Percentiles rank a stretch among this genome's conserved stretches.
phyloP scores from a whole-genome alignment of 2,329 filamentous ascomycete species.

The Rugonectria rugulosa region DNA sequence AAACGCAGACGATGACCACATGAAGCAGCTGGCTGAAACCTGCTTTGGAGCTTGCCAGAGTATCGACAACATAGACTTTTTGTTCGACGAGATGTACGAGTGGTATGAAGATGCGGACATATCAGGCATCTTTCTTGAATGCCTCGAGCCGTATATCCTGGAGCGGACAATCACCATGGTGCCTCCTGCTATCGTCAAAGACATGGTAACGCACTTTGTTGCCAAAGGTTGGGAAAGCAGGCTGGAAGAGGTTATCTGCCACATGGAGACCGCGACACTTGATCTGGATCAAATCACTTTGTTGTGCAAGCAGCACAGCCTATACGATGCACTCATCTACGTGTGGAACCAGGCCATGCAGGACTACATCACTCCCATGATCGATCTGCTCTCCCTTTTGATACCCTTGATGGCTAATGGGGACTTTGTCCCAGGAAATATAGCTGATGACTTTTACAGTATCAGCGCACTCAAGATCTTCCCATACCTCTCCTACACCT shows the following conservation, averaged over 20 bases:
- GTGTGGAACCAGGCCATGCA: slow-evolving; percentile 92
- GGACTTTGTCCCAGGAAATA: slow-evolving; percentile 60
- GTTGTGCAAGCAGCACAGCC: slow-evolving; percentile 87
- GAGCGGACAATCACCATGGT: slow-evolving; percentile 77
- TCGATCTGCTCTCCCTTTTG: slow-evolving; percentile 79
- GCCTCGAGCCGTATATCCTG: slow-evolving; percentile 86
- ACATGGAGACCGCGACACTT: slow-evolving; percentile 87
- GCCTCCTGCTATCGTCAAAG: slow-evolving; percentile 85
- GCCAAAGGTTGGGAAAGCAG: slow-evolving; percentile 76
- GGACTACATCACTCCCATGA: slow-evolving; percentile 90
- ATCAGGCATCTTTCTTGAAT: slow-evolving; percentile 83
- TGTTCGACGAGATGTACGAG: slow-evolving; percentile 91
- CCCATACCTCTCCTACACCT: slow-evolving; percentile 88
- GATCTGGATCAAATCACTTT: slow-evolving; percentile 93
- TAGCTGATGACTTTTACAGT: slow-evolving; percentile 67
- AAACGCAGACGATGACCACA: slow-evolving; percentile 61
- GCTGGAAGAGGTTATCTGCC: slow-evolving; percentile 93
- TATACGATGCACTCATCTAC: slow-evolving; percentile 96
- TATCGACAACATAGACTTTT: slow-evolving; percentile 79
- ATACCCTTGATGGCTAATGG: slow-evolving; percentile 65
- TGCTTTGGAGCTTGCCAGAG: slow-evolving; percentile 85
- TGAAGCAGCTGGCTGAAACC: slow-evolving; percentile 80
- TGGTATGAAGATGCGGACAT: slow-evolving; percentile 82
- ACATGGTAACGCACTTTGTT: slow-evolving; percentile 83
- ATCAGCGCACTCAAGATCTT: slow-evolving; percentile 89